Percentiles rank a stretch among this genome's conserved stretches.
phyloP scores from a whole-genome alignment of 495 filamentous ascomycete genomes.

The Aspergillus saccharolyticus region DNA sequence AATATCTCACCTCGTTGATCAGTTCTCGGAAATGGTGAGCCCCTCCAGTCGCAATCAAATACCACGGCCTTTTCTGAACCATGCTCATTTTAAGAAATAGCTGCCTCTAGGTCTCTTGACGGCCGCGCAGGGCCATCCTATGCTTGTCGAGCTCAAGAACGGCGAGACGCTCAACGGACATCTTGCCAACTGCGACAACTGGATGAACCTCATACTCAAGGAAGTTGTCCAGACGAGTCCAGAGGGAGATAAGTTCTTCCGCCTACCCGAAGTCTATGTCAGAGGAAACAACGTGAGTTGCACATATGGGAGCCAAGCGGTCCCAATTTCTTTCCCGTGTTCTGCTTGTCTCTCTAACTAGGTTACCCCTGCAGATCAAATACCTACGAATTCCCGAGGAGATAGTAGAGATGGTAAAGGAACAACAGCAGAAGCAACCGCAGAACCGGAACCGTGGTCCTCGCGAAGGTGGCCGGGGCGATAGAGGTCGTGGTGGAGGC shows the following conservation, averaged over 20 bases:
- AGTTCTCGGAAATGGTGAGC: constrained; percentile 8
- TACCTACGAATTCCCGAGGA: constrained; percentile 94
- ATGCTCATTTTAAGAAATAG: constrained; percentile 37
- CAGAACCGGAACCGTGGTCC: constrained; percentile 65
- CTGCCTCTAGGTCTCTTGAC: constrained; percentile 88
- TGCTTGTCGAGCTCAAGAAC: constrained; percentile 99
- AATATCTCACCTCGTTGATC: constrained; percentile 3
- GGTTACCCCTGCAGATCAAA: constrained; percentile 69
- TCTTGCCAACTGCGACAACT: constrained; percentile 92
- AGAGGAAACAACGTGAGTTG: constrained; percentile 84
- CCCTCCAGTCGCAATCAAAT: background rate
- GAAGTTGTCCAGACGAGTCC: constrained; percentile 97
- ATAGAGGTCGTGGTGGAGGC: constrained; percentile 45
- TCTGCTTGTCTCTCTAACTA: background rate
- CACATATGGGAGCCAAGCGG: constrained; percentile 21
- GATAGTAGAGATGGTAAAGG: constrained; percentile 88
- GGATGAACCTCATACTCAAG: constrained; percentile 97
- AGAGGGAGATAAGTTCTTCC: constrained; percentile 89
- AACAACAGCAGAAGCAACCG: constrained; percentile 71
- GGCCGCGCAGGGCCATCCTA: constrained; percentile 94
- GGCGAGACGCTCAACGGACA: constrained; percentile 97
- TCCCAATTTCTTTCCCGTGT: too few relatives aligned
- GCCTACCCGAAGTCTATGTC: constrained; percentile 89
- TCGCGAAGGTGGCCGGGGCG: constrained; percentile 48
- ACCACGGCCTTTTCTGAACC: constrained; percentile 1